Evolutionary conservation across 1,284 basidiomycete genomes (phyloP), one percentile per base, ranked within the genome.

Genomic region (Puccinia triticina): DNA sequence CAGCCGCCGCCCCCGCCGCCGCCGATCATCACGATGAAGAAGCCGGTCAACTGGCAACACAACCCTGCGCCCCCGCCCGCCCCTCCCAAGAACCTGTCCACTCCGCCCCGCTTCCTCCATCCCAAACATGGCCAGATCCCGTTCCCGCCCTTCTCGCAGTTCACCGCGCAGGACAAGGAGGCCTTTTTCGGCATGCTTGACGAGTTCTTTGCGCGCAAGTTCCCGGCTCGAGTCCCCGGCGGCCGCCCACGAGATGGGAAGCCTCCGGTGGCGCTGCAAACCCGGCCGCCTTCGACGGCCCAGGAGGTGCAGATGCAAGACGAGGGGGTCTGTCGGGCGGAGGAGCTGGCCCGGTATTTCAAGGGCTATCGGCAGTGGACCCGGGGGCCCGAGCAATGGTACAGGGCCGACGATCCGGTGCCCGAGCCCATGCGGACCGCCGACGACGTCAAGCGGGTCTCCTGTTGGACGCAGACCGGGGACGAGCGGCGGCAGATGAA

Each of bases 401-500:
- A 74, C 34, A n/a, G 21, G 16, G 48, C 43, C 11, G 32, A 71
- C 11, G 79, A 82, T 29, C 79, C 79, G 7, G 55, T 82, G 11
- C 79, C 79, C 12, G 43, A 21, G 1, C 79, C 71, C 7, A 53
- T 74, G 40, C 55, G 64, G 64, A 59, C 34, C 2, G 40, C 40
- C 12, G 26, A 46, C 0, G 79, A 82, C 43, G 43, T 82, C 14
- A 82, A 82, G 50, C 79, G 79, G 5, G 61, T 75, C n/a, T 73
- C 71, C 12, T 48, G 34, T 21, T 82, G 79, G 79, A 29, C 34
- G 21, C 79, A 82, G 37, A 82, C 71, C 5, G 88, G 88, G 1
- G 83, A 84, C 14, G 86, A 84, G 43, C 88, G 88, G 79, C 88
- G 87, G 0, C 78, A 88, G 46, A 84, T 84, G 57, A 86, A 87